Conservation (phyloP, 768 basidiomycete genomes). For the Calocybe gangraenosa region DNA sequence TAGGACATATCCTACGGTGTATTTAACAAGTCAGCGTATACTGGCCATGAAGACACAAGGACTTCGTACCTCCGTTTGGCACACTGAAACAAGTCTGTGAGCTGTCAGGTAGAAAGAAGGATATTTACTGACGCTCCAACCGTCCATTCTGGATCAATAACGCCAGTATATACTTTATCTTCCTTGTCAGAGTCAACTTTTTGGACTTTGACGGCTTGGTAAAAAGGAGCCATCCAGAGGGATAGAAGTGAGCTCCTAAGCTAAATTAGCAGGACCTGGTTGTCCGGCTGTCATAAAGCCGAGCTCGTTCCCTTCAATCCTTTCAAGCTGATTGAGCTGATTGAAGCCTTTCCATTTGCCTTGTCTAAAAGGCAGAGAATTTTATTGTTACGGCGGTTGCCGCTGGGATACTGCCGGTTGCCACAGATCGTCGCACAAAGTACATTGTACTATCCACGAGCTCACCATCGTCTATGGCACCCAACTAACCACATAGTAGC, state of each 20-base stretch:
- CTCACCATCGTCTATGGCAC: too few species aligned
- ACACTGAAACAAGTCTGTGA: slow-evolving; percentile 28
- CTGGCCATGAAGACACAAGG: too few species aligned
- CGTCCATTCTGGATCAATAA: slow-evolving; percentile 43
- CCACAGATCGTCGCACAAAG: slow-evolving; percentile 1
- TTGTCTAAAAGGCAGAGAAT: too few species aligned
- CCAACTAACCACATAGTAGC: slow-evolving; percentile 1
- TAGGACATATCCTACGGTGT: slow-evolving; percentile 49
- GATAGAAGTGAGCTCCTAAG: not conserved
- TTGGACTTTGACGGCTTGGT: slow-evolving; percentile 27
- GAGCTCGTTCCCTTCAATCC: too few species aligned
- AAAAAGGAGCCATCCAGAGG: slow-evolving; percentile 35
- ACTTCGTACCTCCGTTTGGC: slow-evolving; percentile 46
- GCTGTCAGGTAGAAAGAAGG: slow-evolving; percentile 4
- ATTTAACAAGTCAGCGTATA: too few species aligned
- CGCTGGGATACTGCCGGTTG: slow-evolving; percentile 4
- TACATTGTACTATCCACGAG: too few species aligned
- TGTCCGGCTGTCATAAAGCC: too few species aligned
- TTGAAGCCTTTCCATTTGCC: too few species aligned
- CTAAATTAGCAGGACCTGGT: not conserved
- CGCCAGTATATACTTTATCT: slow-evolving; percentile 28
- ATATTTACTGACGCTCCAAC: slow-evolving; percentile 35
- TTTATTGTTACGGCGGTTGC: slow-evolving; percentile 5
- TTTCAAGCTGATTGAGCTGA: too few species aligned
- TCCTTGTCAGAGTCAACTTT: slow-evolving; percentile 11